Evolutionary conservation across 1,284 basidiomycete genomes (phyloP).

Genomic region (Calocybe gambosa): DNA sequence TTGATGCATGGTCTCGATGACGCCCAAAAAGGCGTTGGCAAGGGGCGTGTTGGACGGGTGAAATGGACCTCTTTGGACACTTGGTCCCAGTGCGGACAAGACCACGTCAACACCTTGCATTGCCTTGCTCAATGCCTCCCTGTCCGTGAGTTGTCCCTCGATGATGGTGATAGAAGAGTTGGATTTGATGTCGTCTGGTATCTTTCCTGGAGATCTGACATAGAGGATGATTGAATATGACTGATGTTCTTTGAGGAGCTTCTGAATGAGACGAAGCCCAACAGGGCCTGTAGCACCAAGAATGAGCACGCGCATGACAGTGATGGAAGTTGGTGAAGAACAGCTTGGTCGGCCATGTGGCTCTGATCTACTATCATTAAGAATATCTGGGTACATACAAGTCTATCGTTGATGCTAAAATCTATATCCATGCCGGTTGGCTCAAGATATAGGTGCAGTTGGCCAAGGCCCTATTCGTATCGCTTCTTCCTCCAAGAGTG

Average conservation of each 20-base stretch:
- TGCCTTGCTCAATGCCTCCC: slow-evolving; percentile 40
- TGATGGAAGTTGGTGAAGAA: neutral
- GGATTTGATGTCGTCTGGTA: slow-evolving; percentile 42
- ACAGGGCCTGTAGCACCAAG: slow-evolving; percentile 56
- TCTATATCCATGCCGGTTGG: neutral
- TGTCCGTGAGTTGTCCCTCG: slow-evolving; percentile 50
- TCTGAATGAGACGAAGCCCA: slow-evolving; percentile 48
- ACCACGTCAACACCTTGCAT: slow-evolving; percentile 54
- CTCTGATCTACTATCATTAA: too few relatives aligned
- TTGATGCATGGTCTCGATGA: slow-evolving; percentile 51
- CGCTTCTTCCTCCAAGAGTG: slow-evolving; percentile 38
- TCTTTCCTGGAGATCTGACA: slow-evolving; percentile 54
- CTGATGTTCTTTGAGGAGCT: slow-evolving; percentile 37
- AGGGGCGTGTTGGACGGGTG: slow-evolving; percentile 46
- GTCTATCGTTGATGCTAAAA: too few relatives aligned
- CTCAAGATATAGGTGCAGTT: slow-evolving; percentile 13
- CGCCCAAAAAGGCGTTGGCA: slow-evolving; percentile 46
- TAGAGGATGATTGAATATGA: slow-evolving; percentile 49
- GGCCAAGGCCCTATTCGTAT: slow-evolving; percentile 25
- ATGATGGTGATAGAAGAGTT: slow-evolving; percentile 42
- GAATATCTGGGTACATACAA: too few relatives aligned
- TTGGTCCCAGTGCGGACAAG: slow-evolving; percentile 60
- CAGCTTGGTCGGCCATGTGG: neutral
- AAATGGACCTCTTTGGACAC: slow-evolving; percentile 22
- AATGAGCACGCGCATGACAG: slow-evolving; percentile 34